Evolutionary conservation across 768 basidiomycete species (phyloP).

Genomic region (Suillus subaureus): DNA sequence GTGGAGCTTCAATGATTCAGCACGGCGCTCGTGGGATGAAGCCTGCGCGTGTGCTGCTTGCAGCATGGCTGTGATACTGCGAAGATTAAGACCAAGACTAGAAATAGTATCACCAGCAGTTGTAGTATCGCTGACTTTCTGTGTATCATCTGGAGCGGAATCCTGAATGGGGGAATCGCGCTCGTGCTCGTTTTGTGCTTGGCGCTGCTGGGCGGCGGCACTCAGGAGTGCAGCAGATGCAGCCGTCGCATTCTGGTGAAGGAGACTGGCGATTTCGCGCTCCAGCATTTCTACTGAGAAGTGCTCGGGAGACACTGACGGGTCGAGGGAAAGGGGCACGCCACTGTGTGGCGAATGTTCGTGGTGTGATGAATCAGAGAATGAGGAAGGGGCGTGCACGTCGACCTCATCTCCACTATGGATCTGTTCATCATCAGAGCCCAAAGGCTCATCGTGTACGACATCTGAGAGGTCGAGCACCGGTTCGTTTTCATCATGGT

Average conservation of each 20-base stretch:
- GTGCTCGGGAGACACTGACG: slow-evolving; percentile 44
- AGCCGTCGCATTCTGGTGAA: slow-evolving; percentile 75
- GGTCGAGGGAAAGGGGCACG: slow-evolving; percentile 40
- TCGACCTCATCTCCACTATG: slow-evolving; percentile 28
- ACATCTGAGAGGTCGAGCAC: slow-evolving; percentile 81
- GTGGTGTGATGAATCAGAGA: slow-evolving; percentile 20
- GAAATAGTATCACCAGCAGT: slow-evolving; percentile 20
- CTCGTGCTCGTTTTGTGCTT: slow-evolving; percentile 43
- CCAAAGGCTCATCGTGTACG: slow-evolving; percentile 77
- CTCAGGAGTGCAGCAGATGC: slow-evolving; percentile 64
- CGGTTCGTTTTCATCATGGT: slow-evolving; percentile 59
- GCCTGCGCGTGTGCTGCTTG: slow-evolving; percentile 75
- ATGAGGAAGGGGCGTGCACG: slow-evolving; percentile 33
- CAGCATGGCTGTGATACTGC: slow-evolving; percentile 74
- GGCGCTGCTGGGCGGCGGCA: slow-evolving; percentile 71
- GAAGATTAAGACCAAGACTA: slow-evolving; percentile 58
- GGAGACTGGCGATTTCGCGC: slow-evolving; percentile 72
- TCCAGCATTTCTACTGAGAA: slow-evolving; percentile 76
- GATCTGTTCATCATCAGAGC: slow-evolving; percentile 51
- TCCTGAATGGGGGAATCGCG: slow-evolving; percentile 36
- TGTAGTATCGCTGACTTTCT: slow-evolving; percentile 3
- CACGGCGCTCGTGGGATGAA: slow-evolving; percentile 49
- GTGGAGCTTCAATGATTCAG: slow-evolving; percentile 48
- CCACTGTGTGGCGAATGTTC: slow-evolving; percentile 24
- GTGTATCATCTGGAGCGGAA: slow-evolving; percentile 22